phyloP scores from a whole-genome alignment of 306 rosid species.

The Geum urbanum region DNA sequence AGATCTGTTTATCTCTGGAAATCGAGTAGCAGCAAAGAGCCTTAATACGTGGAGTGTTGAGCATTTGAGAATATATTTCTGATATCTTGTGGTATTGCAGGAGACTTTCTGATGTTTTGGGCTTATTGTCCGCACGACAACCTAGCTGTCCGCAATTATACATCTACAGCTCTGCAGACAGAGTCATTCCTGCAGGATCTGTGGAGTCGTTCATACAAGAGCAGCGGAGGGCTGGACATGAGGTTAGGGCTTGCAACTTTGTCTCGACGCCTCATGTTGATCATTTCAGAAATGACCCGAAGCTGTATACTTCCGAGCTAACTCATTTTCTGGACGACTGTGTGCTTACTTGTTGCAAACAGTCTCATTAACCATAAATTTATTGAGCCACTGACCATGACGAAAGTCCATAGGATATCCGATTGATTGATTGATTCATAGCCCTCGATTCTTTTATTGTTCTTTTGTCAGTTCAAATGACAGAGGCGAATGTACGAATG shows the following conservation, averaged over 20 bases:
- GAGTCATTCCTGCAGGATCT: too few species aligned
- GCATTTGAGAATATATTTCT: not conserved
- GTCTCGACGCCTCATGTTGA: conserved; percentile 95
- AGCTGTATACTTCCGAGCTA: conserved; percentile 74
- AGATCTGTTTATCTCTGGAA: not conserved
- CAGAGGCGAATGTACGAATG: conserved; percentile 1
- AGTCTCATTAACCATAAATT: conserved; percentile 24
- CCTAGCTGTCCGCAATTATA: conserved; percentile 91
- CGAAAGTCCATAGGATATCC: conserved; percentile 20
- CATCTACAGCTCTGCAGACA: too few species aligned
- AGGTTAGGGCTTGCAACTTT: conserved; percentile 95
- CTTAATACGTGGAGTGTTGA: not conserved
- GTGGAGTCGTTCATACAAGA: too few species aligned
- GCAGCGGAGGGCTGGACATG: conserved; percentile 54
- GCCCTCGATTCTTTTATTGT: not conserved
- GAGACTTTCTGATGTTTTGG: conserved; percentile 87
- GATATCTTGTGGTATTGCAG: conserved; percentile 33
- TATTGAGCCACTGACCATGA: conserved; percentile 6
- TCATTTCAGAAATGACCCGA: conserved; percentile 88
- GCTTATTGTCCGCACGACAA: conserved; percentile 61
- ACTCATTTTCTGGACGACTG: conserved; percentile 74
- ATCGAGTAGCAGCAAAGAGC: not conserved
- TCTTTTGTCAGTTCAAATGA: not conserved
- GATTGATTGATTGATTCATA: conserved; percentile 35
- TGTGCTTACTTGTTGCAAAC: conserved; percentile 50